Base-by-base conservation (phyloP, 1,284 basidiomycete genomes). In the Leccinum holopus region DNA sequence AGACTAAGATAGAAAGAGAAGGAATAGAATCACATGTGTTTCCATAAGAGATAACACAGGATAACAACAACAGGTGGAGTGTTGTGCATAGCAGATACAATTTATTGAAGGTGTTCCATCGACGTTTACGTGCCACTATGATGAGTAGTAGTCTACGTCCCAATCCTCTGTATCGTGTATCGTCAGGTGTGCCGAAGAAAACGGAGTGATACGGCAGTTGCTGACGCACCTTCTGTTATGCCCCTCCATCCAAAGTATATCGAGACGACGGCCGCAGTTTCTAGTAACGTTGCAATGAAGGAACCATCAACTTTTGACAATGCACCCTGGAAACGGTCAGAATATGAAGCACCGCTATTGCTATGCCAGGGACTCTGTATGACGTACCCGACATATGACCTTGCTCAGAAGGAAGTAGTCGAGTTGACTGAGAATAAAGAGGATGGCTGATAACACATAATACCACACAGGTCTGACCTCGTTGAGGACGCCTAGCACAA, bases 171-270 rank as follows among this genome's bases (percentile, higher is more conserved):
- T 14, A 9, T 28, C 16, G 30, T 5, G 3, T 5, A 41, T 35
- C 16, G 49, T 72, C 61, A 70, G 33, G 8, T 14, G 57, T 14
- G 53, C 11, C 16, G 28, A 18, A 14, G 5, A 9, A 33, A 5
- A 47, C 30, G 32, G 1, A 7, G 55, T 4, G 30, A 10, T 4
- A 14, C n/a, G 10, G 30, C 14, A 14, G 37, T 56, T 0, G 14
- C 49, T 25, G 3, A 78, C 87, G 67, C 64, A 93, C 91, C 87
- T 85, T 93, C 91, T 12, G 91, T 93, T 66, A 93, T 93, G 71
- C 87, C 87, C 73, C 81, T 83, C 94, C 94, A 95, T 28, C 85
- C 92, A 16, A 89, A 72, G 74, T 87, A 94, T 18, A 95, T 67
- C 12, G 85, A 79, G n/a, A 80, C 82, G 0, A 95, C 84, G 0